These are phyloP conservation scores for Bruguiera sexangula DNA, from an alignment of 345 rosid genomes.

Conservation along the genomic window DNA sequence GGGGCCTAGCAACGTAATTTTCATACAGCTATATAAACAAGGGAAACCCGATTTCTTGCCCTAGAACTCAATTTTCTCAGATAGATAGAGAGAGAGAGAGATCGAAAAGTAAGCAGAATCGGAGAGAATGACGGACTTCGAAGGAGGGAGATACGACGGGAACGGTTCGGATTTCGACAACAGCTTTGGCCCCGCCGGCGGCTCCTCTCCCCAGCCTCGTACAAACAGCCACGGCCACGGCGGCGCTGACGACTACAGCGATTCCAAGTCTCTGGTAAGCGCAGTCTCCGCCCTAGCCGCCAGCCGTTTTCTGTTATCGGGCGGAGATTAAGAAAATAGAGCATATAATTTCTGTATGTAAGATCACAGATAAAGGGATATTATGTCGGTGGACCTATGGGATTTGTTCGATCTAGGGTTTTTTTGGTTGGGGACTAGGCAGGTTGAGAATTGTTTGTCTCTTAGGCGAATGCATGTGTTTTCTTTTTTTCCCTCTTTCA, in stretches of 20 bases:
- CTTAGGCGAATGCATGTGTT: too few species aligned
- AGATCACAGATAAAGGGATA: too few species aligned
- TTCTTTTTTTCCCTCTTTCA: too few species aligned
- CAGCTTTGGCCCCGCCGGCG: constrained; percentile 33
- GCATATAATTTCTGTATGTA: background rate
- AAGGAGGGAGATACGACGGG: constrained; percentile 52
- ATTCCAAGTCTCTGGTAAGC: constrained; percentile 63
- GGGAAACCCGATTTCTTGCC: too few species aligned
- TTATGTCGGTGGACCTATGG: too few species aligned
- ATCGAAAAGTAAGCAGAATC: background rate
- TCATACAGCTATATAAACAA: too few species aligned
- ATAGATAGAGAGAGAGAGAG: too few species aligned
- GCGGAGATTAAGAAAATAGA: background rate
- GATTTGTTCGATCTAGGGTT: background rate
- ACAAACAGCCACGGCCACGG: constrained; percentile 34
- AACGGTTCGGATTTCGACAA: constrained; percentile 54
- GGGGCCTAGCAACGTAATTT: too few species aligned
- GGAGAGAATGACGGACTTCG: constrained; percentile 60
- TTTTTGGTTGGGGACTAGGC: background rate
- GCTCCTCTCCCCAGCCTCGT: constrained; percentile 45
- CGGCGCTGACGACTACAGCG: constrained; percentile 51
- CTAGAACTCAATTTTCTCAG: too few species aligned
- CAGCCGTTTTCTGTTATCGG: background rate
- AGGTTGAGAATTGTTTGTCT: background rate
- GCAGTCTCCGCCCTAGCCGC: background rate